Evolutionary conservation across 176 grass and related monocot genomes (phyloP).

Genomic region (Avena sativa): DNA sequence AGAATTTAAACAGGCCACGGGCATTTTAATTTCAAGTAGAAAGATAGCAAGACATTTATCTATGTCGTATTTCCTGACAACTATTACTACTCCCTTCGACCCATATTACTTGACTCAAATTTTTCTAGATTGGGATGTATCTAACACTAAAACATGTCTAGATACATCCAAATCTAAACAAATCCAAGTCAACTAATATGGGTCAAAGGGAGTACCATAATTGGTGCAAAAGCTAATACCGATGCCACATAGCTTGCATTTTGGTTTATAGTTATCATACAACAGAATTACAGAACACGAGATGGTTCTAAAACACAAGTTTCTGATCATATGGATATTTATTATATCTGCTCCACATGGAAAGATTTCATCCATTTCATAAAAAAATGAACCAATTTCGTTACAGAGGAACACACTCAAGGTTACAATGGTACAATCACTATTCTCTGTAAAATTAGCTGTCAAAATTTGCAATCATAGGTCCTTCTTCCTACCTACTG

Average conservation of each 20-base stretch:
- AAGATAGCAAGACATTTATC: neutral
- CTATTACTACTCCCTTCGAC: neutral
- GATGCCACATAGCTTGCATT: slow-evolving; percentile 1
- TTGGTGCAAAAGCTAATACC: neutral
- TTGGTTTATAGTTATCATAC: neutral
- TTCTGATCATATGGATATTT: slow-evolving; percentile 16
- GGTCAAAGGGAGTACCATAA: too few species aligned
- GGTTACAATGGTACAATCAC: slow-evolving; percentile 37
- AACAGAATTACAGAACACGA: neutral
- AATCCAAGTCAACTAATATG: too few species aligned
- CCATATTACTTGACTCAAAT: too few species aligned
- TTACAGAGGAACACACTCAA: slow-evolving; percentile 38
- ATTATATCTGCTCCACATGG: neutral
- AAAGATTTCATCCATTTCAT: slow-evolving; percentile 42
- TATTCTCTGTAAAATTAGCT: slow-evolving; percentile 30
- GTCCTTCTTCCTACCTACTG: slow-evolving; percentile 71
- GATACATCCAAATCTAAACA: too few species aligned
- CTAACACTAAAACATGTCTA: too few species aligned
- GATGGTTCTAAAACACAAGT: neutral
- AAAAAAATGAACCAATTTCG: slow-evolving; percentile 39
- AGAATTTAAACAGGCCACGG: neutral
- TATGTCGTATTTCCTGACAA: neutral
- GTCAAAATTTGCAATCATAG: slow-evolving; percentile 52
- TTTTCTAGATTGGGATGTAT: too few species aligned
- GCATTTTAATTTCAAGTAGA: neutral